Evolutionary conservation across 2,329 filamentous ascomycete genomes (phyloP).

Genomic region (Coniochaeta sp.): DNA sequence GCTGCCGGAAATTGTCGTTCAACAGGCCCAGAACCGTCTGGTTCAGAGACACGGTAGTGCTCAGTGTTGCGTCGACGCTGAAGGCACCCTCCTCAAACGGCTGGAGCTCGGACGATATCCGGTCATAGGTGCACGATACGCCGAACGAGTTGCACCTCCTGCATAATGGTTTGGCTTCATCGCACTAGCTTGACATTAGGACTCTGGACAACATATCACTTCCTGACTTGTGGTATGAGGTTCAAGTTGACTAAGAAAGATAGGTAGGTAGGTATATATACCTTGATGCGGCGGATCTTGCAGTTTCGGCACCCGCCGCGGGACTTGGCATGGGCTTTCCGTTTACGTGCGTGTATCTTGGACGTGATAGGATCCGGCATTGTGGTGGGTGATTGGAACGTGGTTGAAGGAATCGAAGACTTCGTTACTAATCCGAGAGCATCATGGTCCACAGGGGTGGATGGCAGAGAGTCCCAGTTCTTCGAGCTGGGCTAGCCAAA

Average conservation of each 20-base stretch:
- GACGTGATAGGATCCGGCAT: not conserved
- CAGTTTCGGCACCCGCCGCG: conserved; percentile 48
- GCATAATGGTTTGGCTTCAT: conserved; percentile 42
- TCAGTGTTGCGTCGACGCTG: conserved; percentile 10
- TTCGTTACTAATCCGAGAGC: too few relatives aligned
- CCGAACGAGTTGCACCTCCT: conserved; percentile 38
- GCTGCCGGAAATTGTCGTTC: conserved; percentile 11
- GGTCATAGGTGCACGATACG: conserved; percentile 39
- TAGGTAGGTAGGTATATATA: conserved; percentile 20
- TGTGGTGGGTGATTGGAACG: not conserved
- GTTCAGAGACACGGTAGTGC: conserved; percentile 10
- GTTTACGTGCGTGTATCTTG: conserved; percentile 10
- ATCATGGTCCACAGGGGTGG: too few relatives aligned
- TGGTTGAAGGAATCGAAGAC: not conserved
- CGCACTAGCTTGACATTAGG: conserved; percentile 33
- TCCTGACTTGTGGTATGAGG: too few relatives aligned
- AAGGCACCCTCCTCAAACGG: conserved; percentile 18
- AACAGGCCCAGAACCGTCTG: conserved; percentile 11
- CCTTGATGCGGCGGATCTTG: conserved; percentile 46
- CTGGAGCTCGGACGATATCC: conserved; percentile 20
- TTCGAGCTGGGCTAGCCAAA: not conserved
- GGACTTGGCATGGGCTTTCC: conserved; percentile 42
- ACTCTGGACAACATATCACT: not conserved
- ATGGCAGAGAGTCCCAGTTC: too few relatives aligned
- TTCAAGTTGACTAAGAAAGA: not conserved